Evolutionary conservation across 2,329 filamentous ascomycete species (phyloP).

Genomic region (Exserohilum turcica): DNA sequence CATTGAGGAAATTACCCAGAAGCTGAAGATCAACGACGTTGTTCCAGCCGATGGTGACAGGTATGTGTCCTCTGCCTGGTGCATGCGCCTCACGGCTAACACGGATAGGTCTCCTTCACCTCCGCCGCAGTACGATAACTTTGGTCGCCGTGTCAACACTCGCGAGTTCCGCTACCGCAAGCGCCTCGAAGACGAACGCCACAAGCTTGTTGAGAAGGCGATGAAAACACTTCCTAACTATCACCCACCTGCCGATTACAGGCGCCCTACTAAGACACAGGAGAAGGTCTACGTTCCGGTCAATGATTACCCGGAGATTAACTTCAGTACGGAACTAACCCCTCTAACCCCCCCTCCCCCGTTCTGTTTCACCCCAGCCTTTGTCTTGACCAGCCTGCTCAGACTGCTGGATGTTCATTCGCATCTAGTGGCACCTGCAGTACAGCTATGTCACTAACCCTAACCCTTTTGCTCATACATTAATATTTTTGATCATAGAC

Average conservation of each 20-base stretch:
- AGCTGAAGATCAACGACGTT: slow-evolving; percentile 98
- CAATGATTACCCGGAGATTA: slow-evolving; percentile 99
- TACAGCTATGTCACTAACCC: slow-evolving; percentile 51
- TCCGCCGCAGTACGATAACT: slow-evolving; percentile 97
- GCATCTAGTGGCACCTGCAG: slow-evolving; percentile 43
- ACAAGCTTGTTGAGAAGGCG: slow-evolving; percentile 97
- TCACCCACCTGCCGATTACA: slow-evolving; percentile 96
- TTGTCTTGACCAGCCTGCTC: slow-evolving; percentile 53
- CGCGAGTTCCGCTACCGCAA: slow-evolving; percentile 98
- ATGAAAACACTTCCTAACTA: slow-evolving; percentile 99
- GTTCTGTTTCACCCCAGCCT: slow-evolving; percentile 52
- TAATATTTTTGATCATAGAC: slow-evolving; percentile 61
- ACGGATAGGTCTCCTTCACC: slow-evolving; percentile 83
- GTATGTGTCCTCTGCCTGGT: slow-evolving; percentile 59
- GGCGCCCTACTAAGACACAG: slow-evolving; percentile 98
- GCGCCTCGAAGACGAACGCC: slow-evolving; percentile 95
- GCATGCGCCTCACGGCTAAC: slow-evolving; percentile 10
- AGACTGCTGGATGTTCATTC: slow-evolving; percentile 35
- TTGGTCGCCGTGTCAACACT: slow-evolving; percentile 98
- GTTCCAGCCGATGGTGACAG: slow-evolving; percentile 95
- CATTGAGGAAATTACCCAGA: slow-evolving; percentile 99
- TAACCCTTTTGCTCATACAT: slow-evolving; percentile 36
- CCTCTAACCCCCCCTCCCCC: slow-evolving; percentile 63
- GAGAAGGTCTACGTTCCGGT: slow-evolving; percentile 99
- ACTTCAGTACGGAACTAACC: slow-evolving; percentile 99